Percentiles rank a stretch among this genome's conserved stretches.
Evolutionary conservation across 441 rosid genomes (phyloP).

Genomic region (Arabidopsis hybrid): DNA sequence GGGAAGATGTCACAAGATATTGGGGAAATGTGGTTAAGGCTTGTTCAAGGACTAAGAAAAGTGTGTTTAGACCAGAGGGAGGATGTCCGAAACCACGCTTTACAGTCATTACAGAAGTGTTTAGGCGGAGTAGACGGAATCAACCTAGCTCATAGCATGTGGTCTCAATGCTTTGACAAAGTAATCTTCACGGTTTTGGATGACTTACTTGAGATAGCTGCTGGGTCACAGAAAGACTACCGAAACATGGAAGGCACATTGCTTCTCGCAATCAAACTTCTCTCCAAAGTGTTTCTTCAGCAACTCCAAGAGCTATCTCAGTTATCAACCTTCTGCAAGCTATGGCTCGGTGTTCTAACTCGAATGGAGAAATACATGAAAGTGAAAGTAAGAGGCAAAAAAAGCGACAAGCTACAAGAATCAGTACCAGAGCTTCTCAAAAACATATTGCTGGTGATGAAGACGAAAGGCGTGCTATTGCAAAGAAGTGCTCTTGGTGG

Average conservation of each 20-base stretch:
- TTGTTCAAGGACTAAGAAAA: conserved; percentile 88
- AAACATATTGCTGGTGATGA: conserved; percentile 81
- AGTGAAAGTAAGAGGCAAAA: conserved; percentile 80
- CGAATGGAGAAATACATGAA: conserved; percentile 91
- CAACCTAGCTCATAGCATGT: conserved; percentile 62
- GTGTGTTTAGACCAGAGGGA: conserved; percentile 96
- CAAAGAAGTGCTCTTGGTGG: conserved; percentile 81
- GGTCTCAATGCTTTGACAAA: conserved; percentile 85
- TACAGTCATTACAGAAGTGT: conserved; percentile 80
- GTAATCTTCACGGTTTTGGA: conserved; percentile 89
- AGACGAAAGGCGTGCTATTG: conserved; percentile 69
- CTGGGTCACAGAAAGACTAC: conserved; percentile 82
- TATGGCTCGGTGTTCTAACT: conserved; percentile 87
- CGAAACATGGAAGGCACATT: conserved; percentile 93
- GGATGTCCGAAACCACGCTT: conserved; percentile 93
- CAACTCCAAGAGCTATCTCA: conserved; percentile 69
- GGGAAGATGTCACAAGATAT: conserved; percentile 71
- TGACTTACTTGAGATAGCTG: conserved; percentile 84
- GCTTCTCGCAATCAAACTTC: conserved; percentile 70
- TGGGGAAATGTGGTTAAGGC: conserved; percentile 95
- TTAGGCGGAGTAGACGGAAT: conserved; percentile 73
- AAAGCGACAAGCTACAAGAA: conserved; percentile 82
- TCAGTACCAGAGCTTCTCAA: conserved; percentile 80
- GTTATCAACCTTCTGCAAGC: conserved; percentile 79
- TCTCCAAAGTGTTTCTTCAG: conserved; percentile 75